Evolutionary conservation across 805 yeast genomes (phyloP).

Genomic region (Lipomyces orientalis): DNA sequence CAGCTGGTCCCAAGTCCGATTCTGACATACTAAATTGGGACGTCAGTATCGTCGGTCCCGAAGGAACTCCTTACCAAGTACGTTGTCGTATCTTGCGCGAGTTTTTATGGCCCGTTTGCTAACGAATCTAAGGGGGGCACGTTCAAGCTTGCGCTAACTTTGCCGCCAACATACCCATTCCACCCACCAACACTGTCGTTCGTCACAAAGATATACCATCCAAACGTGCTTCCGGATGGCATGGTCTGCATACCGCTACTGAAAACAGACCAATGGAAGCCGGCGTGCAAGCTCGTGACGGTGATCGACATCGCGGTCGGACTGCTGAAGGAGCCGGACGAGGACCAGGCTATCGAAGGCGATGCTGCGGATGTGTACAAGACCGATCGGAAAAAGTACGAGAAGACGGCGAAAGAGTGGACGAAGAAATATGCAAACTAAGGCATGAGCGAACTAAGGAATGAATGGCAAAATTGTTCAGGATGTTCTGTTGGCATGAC

Average conservation of each 20-base stretch:
- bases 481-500: too few relatives aligned
- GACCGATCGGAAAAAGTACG: slow-evolving; percentile 80
- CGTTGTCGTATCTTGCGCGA: neutral
- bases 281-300: slow-evolving; percentile 83
- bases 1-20: slow-evolving; percentile 85
- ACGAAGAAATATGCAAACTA: slow-evolving; percentile 49
- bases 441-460: too few relatives aligned
- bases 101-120: neutral
- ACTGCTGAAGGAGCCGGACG: slow-evolving; percentile 83
- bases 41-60: slow-evolving; percentile 90
- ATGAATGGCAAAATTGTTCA: too few relatives aligned
- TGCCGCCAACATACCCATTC: slow-evolving; percentile 92
- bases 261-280: slow-evolving; percentile 87
- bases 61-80: slow-evolving; percentile 67
- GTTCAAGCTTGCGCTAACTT: slow-evolving; percentile 80
- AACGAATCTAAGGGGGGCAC: slow-evolving; percentile 68
- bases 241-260: slow-evolving; percentile 85
- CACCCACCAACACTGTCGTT: slow-evolving; percentile 81
- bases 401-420: slow-evolving; percentile 90
- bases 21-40: slow-evolving; percentile 92
- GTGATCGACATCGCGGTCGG: slow-evolving; percentile 83
- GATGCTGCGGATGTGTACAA: slow-evolving; percentile 88
- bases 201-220: slow-evolving; percentile 86
- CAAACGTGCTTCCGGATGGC: slow-evolving; percentile 84
- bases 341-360: slow-evolving; percentile 90